A percentile compares a stretch with the other conserved stretches of the same genome.
phyloP scores from a whole-genome alignment of 345 rosid species.

The Trapa incisa region DNA sequence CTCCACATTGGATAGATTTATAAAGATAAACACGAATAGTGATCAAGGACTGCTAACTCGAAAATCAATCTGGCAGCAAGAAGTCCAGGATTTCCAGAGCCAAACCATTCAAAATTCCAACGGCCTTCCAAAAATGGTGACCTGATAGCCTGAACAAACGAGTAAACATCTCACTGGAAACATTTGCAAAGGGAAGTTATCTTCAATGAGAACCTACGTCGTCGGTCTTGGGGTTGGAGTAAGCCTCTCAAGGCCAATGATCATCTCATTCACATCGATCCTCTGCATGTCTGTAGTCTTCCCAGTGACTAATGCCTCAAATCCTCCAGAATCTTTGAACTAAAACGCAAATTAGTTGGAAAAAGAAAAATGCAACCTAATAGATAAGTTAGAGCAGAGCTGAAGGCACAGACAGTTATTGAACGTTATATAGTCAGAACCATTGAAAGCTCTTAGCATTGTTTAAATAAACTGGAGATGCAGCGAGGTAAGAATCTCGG shows the following conservation, averaged over 20 bases:
- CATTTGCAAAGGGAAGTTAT: slow-evolving; percentile 1
- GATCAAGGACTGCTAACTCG: slow-evolving; percentile 33
- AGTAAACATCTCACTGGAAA: slow-evolving; percentile 14
- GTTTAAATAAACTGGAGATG: not conserved
- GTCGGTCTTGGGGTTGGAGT: slow-evolving; percentile 89
- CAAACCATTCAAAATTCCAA: slow-evolving; percentile 97
- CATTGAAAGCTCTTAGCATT: not conserved
- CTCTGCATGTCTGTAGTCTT: slow-evolving; percentile 54
- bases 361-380: not conserved
- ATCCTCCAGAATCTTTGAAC: slow-evolving; percentile 93
- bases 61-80: slow-evolving; percentile 54
- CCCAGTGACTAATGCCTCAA: slow-evolving; percentile 68
- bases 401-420: not conserved
- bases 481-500: not conserved
- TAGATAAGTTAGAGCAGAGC: not conserved
- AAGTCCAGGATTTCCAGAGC: slow-evolving; percentile 62
- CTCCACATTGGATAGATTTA: not conserved
- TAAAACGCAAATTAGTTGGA: slow-evolving; percentile 13
- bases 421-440: too few relatives aligned
- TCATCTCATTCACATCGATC: slow-evolving; percentile 89
- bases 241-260: slow-evolving; percentile 72
- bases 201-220: slow-evolving; percentile 41
- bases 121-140: slow-evolving; percentile 85
- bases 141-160: slow-evolving; percentile 60
- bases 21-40: not conserved